Base-by-base conservation (phyloP, 768 basidiomycete genomes). In the Paxillus ammoniavirescens region DNA sequence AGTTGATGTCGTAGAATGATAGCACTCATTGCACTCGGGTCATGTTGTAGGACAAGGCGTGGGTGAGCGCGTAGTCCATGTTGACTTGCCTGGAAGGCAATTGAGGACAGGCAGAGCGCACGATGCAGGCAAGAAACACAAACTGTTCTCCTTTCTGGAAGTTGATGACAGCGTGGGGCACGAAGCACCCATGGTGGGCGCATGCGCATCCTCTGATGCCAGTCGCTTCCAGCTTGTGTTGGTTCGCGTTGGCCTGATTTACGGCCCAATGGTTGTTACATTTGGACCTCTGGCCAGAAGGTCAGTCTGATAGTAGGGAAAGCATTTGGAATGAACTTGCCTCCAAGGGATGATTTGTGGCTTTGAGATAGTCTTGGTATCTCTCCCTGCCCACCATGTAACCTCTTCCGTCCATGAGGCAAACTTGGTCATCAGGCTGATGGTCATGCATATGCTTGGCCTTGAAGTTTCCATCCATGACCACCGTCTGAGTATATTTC, bases 401-500 rank as follows among this genome's bases (percentile, higher is more conserved):
- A 0, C 46, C 41, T 1, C 4, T 4, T 2, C 55, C 36, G n/a
- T 56, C 55, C 47, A 52, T 56, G 1, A 56, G 17, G 45, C 41
- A 52, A 2, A 52, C 41, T 7, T 52, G 45, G 44, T 56, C 30
- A 2, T 38, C 36, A 1, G 47, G 1, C 3, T 9, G 4, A 12
- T 33, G 13, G 3, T 47, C 33, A 0, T 38, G 17, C n/a, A 53
- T 10, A 17, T 65, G 65, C 10, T 64, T 60, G 0, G 61, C 61
- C 17, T 56, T 61, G 43, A 70, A 66, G n/a, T 67, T 67, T 4
- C 65, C 63, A 51, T 68, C 65, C 37, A 63, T 49, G 3, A 62
- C 54, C 15, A 63, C 13, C 0, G 12, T 35, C 0, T 18, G 3
- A 2, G 15, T 31, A 37, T 49, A 50, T 15, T 42, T 57, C 52